Evolutionary conservation across 2,329 filamentous ascomycete genomes (phyloP), one percentile per base, ranked within the genome.

Genomic region (Ophiosphaerella narmari): DNA sequence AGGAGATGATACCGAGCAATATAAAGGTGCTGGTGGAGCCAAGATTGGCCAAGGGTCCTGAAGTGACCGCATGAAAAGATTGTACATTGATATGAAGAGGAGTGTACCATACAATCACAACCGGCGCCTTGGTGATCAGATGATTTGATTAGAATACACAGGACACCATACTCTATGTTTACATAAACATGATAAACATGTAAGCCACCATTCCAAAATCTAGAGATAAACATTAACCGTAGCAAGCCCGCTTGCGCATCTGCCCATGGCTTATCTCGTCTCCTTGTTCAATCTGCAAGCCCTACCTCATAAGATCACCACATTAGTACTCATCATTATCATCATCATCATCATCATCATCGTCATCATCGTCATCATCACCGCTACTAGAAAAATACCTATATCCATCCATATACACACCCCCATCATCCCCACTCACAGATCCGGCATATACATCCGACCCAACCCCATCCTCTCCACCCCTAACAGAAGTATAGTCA

Each of bases 1-100:
- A 52, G 3, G 65, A 71, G 11, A 52, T 67, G 5, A 42, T 43
- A 16, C 26, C 26, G 14, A 34, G 29, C 16, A 57, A 57, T 11
- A 46, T 52, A 18, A 47, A 57, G 36, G 34, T 50, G 5, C 46
- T 55, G 36, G 48, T 50, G 5, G 46, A 55, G 33, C 52, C 26
- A 2, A 42, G 52, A 2, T 8, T 9, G 13, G 18, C 14, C 1
- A 8, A 29, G 24, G 14, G 26, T 29, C 11, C 52, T 32, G 50
- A 47, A 29, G 42, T 54, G n/a, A 50, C 42, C 21, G 52, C 49
- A 24, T 32, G 35, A 18, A 18, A 13, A 13, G 26, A 11, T 6
- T 29, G 26, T 29, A 29, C 26, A 29, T 8, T 29, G 18, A 21
- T 21, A 21, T 29, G 26, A 29, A 8, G 26, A 29, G 26, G 26